These are phyloP conservation scores for Aspergillus cristatus DNA, from an alignment of 495 filamentous ascomycete genomes.

Conservation along the genomic window DNA sequence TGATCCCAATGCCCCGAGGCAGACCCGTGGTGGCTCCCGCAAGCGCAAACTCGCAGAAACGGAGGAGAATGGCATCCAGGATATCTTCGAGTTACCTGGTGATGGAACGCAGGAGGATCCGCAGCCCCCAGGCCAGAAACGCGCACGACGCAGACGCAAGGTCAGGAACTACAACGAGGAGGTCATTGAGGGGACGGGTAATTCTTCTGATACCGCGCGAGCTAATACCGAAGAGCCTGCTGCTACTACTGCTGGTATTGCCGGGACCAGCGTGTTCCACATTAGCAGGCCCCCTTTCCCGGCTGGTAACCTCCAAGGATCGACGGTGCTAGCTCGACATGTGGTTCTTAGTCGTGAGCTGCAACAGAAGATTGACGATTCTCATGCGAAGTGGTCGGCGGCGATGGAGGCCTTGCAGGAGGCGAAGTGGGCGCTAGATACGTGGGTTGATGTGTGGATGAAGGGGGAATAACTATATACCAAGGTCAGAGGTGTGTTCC, in stretches of 20 bases:
- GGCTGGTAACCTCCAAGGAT: constrained; percentile 2
- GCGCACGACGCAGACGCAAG: no score
- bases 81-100: no score
- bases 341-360: constrained; percentile 8
- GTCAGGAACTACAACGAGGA: no score
- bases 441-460: constrained; percentile 10
- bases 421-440: constrained; percentile 6
- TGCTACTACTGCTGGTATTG: background rate
- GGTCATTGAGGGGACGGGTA: no score
- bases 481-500: background rate
- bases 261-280: no score
- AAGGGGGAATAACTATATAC: constrained; percentile 1
- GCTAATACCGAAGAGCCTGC: background rate
- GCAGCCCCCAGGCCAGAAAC: no score
- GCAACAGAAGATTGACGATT: constrained; percentile 8
- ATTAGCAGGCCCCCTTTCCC: constrained; percentile 3
- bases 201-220: no score
- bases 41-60: constrained; percentile 3
- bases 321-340: constrained; percentile 7
- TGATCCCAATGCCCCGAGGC: background rate
- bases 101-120: background rate
- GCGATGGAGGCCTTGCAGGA: constrained; percentile 5
- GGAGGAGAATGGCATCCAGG: background rate
- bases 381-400: constrained; percentile 4
- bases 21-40: background rate